Percentiles rank a stretch among this genome's conserved stretches.
Evolutionary conservation across 106 monocot genomes (phyloP).

Genomic region (Dioscorea dumetorum): DNA sequence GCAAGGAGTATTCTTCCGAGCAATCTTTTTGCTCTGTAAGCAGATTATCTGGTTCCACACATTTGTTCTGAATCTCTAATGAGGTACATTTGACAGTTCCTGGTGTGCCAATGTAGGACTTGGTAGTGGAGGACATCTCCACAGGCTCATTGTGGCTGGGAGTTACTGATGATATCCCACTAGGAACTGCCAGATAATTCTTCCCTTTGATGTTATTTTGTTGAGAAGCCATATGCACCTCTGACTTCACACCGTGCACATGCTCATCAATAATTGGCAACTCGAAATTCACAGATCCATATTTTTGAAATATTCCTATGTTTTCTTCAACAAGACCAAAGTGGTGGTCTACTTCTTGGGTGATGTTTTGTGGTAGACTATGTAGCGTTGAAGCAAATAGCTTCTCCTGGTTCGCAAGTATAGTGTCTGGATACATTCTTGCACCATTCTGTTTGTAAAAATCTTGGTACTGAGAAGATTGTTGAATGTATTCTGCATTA

Average conservation of each 20-base stretch:
- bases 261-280: slow-evolving; percentile 7
- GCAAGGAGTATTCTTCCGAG: slow-evolving; percentile 22
- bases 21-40: slow-evolving; percentile 10
- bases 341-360: background rate
- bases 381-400: slow-evolving; percentile 12
- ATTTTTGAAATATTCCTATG: slow-evolving; percentile 5
- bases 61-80: background rate
- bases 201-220: background rate
- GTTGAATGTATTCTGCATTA: slow-evolving; percentile 4
- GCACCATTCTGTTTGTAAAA: slow-evolving; percentile 3
- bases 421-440: slow-evolving; percentile 17
- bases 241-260: slow-evolving; percentile 11
- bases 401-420: slow-evolving; percentile 1
- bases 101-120: too few species aligned
- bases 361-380: slow-evolving; percentile 11
- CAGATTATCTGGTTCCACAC: slow-evolving; percentile 6
- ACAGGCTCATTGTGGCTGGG: too few species aligned
- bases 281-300: background rate
- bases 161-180: too few species aligned
- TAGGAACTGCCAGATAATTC: slow-evolving; percentile 1
- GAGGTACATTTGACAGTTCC: too few species aligned
- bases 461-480: slow-evolving; percentile 5
- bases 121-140: too few species aligned
- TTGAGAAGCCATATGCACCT: slow-evolving; percentile 7
- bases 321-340: slow-evolving; percentile 12